These are phyloP conservation scores for Perkinsus olseni DNA, from an alignment of 169 alveolate species.

Conservation along the genomic window DNA sequence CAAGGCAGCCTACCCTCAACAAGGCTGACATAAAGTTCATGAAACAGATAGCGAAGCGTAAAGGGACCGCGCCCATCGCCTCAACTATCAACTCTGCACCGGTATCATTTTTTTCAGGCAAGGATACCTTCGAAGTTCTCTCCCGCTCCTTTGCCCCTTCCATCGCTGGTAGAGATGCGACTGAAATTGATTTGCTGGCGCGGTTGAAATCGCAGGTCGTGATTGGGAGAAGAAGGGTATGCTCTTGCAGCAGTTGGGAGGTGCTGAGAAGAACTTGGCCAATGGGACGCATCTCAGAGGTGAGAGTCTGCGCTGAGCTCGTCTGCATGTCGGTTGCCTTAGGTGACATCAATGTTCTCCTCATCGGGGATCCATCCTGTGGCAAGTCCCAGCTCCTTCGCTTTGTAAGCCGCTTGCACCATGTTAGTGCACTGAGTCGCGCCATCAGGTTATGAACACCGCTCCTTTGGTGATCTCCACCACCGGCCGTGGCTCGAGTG, in stretches of 20 bases:
- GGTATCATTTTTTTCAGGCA: slow-evolving; percentile 38
- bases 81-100: too few species aligned
- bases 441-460: slow-evolving; percentile 55
- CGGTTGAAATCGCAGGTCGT: slow-evolving; percentile 70
- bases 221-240: slow-evolving; percentile 83
- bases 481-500: slow-evolving; percentile 99
- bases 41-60: slow-evolving; percentile 49
- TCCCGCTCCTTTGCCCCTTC: slow-evolving; percentile 92
- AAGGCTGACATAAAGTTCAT: slow-evolving; percentile 14
- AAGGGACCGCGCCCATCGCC: too few species aligned
- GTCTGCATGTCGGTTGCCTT: not conserved
- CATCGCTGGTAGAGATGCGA: slow-evolving; percentile 87
- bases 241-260: slow-evolving; percentile 86
- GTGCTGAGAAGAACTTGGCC: slow-evolving; percentile 73
- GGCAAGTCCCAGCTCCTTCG: slow-evolving; percentile 97
- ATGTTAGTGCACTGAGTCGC: slow-evolving; percentile 19
- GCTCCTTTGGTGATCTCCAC: slow-evolving; percentile 92
- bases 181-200: slow-evolving; percentile 82
- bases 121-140: slow-evolving; percentile 75
- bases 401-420: slow-evolving; percentile 25
- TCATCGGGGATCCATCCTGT: slow-evolving; percentile 97
- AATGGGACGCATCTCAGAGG: slow-evolving; percentile 94
- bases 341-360: slow-evolving; percentile 85
- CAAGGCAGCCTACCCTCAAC: not conserved
- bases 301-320: not conserved